Base-by-base conservation (phyloP, 2,329 filamentous ascomycete species). In the Apiospora malaysiana region DNA sequence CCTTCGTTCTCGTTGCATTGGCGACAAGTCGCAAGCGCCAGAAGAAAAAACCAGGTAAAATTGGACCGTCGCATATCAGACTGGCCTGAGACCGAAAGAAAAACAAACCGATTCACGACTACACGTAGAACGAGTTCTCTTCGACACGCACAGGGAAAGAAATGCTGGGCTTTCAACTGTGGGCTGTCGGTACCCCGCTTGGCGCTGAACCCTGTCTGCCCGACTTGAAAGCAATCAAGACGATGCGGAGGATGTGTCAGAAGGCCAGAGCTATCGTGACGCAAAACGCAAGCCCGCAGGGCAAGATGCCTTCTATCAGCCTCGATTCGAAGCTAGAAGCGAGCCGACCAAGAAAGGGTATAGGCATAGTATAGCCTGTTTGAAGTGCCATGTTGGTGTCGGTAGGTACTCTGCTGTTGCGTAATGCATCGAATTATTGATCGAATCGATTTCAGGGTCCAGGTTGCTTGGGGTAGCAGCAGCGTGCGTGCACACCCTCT, bases 391-490 rank as follows among this genome's bases (percentile, higher is more conserved):
- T 32, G 49, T 37, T 8, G 16, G 16, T 59, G 25, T 21, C 40
- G 27, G 21, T n/a, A 63, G 40, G 56, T 40, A 63, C 21, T 21
- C 21, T 21, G 27, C n/a, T 37, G 56, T 40, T 63, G 56, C 56
- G 56, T 63, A 63, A 63, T 63, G 56, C 56, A 63, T 40, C 27
- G 32, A 63, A n/a, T 40, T 63, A 40, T 63, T 63, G 56, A 63
- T 23, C 56, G 40, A n/a, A 16, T 40, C 37, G 43, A 68, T 32
- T 68, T 68, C 66, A 68, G 66, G 66, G 66, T 68, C 66, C 66
- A 68, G 66, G 46, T 40, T 46, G 43, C 27, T 47, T 47, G 43
- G 43, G 66, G 43, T 47, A 47, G 66, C n/a, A 32, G 27, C 32
- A n/a, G 27, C 56, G 32, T 23, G 27, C 56, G 32, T 23, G 56